Evolutionary conservation across 140 eudicot genomes (phyloP).

Genomic region (Ambrosia hybrid): DNA sequence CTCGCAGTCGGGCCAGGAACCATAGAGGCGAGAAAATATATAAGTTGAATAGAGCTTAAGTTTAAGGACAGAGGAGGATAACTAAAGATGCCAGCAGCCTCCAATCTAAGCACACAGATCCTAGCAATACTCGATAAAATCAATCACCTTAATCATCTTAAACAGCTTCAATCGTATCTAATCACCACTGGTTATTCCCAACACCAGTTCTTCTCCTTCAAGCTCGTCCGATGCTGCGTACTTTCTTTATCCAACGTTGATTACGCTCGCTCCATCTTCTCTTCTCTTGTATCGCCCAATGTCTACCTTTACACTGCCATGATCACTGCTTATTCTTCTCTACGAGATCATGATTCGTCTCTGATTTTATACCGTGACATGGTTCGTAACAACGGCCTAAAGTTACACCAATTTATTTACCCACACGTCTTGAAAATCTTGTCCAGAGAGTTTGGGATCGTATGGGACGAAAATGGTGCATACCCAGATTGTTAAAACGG

Average conservation of each 20-base stretch:
- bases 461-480: slow-evolving; percentile 63
- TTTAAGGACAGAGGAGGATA: background rate
- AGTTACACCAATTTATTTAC: slow-evolving; percentile 65
- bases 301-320: slow-evolving; percentile 77
- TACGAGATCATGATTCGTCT: slow-evolving; percentile 47
- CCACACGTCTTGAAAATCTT: slow-evolving; percentile 68
- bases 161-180: slow-evolving; percentile 73
- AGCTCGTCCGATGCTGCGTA: slow-evolving; percentile 68
- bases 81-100: slow-evolving; percentile 38
- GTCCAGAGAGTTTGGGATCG: slow-evolving; percentile 50
- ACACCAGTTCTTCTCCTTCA: slow-evolving; percentile 66
- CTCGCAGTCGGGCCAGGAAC: too few relatives aligned
- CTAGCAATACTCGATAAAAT: slow-evolving; percentile 48
- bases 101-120: slow-evolving; percentile 44
- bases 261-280: slow-evolving; percentile 71
- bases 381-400: slow-evolving; percentile 45
- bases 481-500: slow-evolving; percentile 65
- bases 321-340: slow-evolving; percentile 67
- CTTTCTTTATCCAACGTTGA: slow-evolving; percentile 42
- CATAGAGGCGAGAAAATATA: too few relatives aligned
- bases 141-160: slow-evolving; percentile 56
- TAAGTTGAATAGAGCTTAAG: too few relatives aligned
- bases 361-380: slow-evolving; percentile 50
- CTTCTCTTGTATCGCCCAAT: slow-evolving; percentile 59
- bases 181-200: slow-evolving; percentile 61